Percentiles rank a stretch among this genome's conserved stretches.
phyloP scores from a whole-genome alignment of 441 rosid species.

The Viola pubescens region DNA sequence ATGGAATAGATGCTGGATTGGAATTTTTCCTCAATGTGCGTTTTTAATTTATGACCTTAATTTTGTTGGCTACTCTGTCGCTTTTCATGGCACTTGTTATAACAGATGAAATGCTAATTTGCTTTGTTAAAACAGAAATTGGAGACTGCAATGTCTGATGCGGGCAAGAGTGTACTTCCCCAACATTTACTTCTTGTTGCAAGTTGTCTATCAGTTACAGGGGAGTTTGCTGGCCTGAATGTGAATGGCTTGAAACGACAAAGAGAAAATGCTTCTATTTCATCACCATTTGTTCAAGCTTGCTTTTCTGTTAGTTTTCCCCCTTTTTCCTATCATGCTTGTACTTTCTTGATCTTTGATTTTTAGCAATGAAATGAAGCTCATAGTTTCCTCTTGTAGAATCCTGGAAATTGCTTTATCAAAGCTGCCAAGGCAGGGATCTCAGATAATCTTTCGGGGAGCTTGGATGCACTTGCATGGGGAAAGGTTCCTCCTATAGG shows the following conservation, averaged over 20 bases:
- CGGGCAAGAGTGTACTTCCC: conserved; percentile 63
- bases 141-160: conserved; percentile 75
- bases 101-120: conserved; percentile 1
- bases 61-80: background rate
- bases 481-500: conserved; percentile 72
- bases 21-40: conserved; percentile 67
- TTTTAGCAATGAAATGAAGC: background rate
- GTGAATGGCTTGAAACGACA: conserved; percentile 66
- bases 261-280: conserved; percentile 50
- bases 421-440: conserved; percentile 87
- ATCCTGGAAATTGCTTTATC: conserved; percentile 70
- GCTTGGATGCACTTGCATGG: conserved; percentile 85
- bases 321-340: conserved; percentile 8
- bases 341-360: conserved; percentile 1
- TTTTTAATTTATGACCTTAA: conserved; percentile 18
- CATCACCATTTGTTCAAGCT: conserved; percentile 83
- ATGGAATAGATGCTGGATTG: conserved; percentile 78
- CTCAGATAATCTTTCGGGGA: conserved; percentile 71
- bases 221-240: conserved; percentile 86
- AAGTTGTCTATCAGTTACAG: conserved; percentile 62
- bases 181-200: conserved; percentile 74
- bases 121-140: conserved; percentile 43
- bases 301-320: conserved; percentile 72
- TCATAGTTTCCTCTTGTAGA: conserved; percentile 30
- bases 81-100: background rate